Evolutionary conservation across 768 basidiomycete species (phyloP).

Genomic region (Phaeolepiota aurea): DNA sequence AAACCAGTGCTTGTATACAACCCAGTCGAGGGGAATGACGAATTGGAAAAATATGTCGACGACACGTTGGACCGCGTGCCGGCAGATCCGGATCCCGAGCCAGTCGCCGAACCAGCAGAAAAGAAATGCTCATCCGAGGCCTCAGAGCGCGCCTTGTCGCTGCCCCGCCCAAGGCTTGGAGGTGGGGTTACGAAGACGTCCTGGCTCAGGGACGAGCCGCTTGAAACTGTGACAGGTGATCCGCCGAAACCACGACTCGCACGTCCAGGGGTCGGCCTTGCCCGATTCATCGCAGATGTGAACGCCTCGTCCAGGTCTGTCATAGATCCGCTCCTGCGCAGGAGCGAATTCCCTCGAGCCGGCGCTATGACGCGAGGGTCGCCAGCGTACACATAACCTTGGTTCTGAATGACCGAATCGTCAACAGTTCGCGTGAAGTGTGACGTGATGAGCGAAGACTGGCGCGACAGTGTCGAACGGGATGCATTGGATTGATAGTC

Average conservation of each 20-base stretch:
- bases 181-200: slow-evolving; percentile 35
- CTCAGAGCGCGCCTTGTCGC: slow-evolving; percentile 22
- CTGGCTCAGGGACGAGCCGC: slow-evolving; percentile 45
- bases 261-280: slow-evolving; percentile 26
- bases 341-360: slow-evolving; percentile 32
- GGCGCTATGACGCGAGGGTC: slow-evolving; percentile 69
- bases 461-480: slow-evolving; percentile 24
- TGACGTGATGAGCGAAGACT: slow-evolving; percentile 42
- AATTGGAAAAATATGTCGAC: slow-evolving; percentile 27
- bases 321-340: slow-evolving; percentile 60
- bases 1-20: slow-evolving; percentile 20
- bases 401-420: slow-evolving; percentile 59
- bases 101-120: slow-evolving; percentile 25
- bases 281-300: slow-evolving; percentile 41
- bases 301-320: slow-evolving; percentile 61
- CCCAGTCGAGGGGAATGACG: slow-evolving; percentile 15
- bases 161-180: slow-evolving; percentile 23
- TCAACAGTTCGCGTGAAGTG: slow-evolving; percentile 65
- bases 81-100: neutral
- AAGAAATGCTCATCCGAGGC: slow-evolving; percentile 31
- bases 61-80: slow-evolving; percentile 21
- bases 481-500: slow-evolving; percentile 37
- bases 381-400: slow-evolving; percentile 62
- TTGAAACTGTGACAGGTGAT: slow-evolving; percentile 67
- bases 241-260: slow-evolving; percentile 33